Percentiles rank a stretch among this genome's conserved stretches.
Conservation (phyloP, 257 asterid genomes). For the Leptodermis oblonga region DNA sequence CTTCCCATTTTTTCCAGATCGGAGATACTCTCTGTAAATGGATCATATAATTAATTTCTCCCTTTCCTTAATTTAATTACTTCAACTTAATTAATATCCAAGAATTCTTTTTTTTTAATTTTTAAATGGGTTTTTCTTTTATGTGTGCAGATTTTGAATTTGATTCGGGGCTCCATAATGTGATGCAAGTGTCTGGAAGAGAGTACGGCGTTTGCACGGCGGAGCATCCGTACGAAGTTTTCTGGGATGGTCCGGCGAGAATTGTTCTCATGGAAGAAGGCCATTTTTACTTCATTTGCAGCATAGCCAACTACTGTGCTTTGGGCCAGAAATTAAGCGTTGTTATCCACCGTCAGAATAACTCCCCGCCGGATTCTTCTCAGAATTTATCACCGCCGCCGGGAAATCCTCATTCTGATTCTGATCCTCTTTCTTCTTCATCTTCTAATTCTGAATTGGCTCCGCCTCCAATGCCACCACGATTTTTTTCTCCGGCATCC, state of each 20-base stretch:
- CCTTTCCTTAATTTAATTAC: neutral
- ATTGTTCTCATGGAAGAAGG: slow-evolving; percentile 36
- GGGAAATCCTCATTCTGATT: neutral
- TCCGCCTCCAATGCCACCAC: neutral
- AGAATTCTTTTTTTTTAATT: neutral
- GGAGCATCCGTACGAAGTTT: slow-evolving; percentile 34
- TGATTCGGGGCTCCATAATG: slow-evolving; percentile 46
- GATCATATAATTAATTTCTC: neutral
- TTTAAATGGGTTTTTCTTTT: neutral
- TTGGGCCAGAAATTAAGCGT: slow-evolving; percentile 52
- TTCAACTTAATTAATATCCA: neutral
- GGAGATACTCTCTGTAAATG: slow-evolving; percentile 60
- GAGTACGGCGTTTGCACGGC: slow-evolving; percentile 47
- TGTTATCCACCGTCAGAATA: slow-evolving; percentile 22
- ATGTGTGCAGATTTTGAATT: slow-evolving; percentile 56
- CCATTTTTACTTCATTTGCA: slow-evolving; percentile 51
- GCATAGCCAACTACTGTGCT: slow-evolving; percentile 48
- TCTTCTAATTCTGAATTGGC: neutral
- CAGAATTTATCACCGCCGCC: slow-evolving; percentile 5
- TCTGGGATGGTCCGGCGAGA: slow-evolving; percentile 43
- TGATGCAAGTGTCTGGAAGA: slow-evolving; percentile 50
- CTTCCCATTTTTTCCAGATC: slow-evolving; percentile 38
- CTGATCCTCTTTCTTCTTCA: slow-evolving; percentile 2
- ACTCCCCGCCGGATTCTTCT: neutral
- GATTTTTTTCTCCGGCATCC: too few species aligned